Base-by-base conservation (phyloP, 1,284 basidiomycete genomes). In the Marasmius oreades region DNA sequence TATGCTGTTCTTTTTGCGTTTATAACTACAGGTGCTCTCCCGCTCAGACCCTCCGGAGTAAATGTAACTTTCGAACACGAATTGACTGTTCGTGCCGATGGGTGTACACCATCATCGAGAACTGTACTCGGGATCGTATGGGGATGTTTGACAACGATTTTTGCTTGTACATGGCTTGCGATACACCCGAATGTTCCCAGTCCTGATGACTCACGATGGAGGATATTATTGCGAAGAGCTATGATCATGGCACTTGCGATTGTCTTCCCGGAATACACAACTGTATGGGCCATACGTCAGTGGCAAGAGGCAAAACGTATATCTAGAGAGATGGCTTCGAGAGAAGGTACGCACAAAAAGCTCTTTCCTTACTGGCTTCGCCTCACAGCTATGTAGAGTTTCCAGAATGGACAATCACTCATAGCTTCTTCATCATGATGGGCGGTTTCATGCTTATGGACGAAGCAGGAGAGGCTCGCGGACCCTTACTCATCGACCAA, bases 101-200 rank as follows among this genome's bases (percentile, higher is more conserved):
- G 5, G 10, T 31, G 28, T 31, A 31, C 28, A 33, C 2, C 26
- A n/a, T 28, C 47, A 5, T 48, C 54, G 18, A 47, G 54, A 14
- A 39, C 54, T 20, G 54, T 53, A 4, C 20, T 22, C 28, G 51
- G 43, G 6, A 56, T 56, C 31, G 28, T 56, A 3, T 56, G 50
- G 50, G 45, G 55, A 28, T 56, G 50, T 24, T 16, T 52, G 28
- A 52, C 51, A 6, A 56, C 55, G 5, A 37, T 56, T 24, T 56
- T 56, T 31, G 55, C 55, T 11, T 56, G 55, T 31, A 56, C 55
- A 16, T 56, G 55, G 55, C 28, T 52, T 16, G 46, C 55, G 10
- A 47, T 55, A 24, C 55, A 55, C 11, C 55, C 55, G 10, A 56
- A 56, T 24, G 11, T 51, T 22, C 48, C 55, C 7, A 43, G 26